A percentile compares a stretch with the other conserved stretches of the same genome.
Conservation (phyloP, 202 grass and related monocot genomes). For the Cymbopogon flexuosus region DNA sequence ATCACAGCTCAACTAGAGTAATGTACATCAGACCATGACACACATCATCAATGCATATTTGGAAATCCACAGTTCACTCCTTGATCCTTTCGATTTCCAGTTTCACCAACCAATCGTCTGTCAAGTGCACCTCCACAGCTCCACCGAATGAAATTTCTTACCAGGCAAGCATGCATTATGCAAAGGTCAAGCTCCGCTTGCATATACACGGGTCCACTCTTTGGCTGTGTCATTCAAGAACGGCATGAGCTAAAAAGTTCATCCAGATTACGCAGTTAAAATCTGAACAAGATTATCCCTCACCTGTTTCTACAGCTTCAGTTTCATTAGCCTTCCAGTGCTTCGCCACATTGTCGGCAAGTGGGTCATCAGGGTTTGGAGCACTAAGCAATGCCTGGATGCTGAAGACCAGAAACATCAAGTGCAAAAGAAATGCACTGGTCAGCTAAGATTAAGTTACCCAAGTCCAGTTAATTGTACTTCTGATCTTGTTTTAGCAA, state of each 20-base stretch:
- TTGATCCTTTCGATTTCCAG: neutral
- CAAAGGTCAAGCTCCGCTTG: constrained; percentile 48
- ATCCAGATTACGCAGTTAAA: neutral
- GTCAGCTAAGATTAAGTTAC: neutral
- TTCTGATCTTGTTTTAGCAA: neutral
- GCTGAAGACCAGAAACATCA: constrained; percentile 34
- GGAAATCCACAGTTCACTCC: neutral
- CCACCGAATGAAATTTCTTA: neutral
- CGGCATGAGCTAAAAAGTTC: neutral
- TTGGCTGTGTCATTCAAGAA: constrained; percentile 48
- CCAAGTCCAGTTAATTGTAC: neutral
- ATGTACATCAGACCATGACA: constrained; percentile 32
- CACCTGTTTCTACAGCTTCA: constrained; percentile 95
- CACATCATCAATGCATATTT: constrained; percentile 1
- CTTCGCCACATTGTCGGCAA: constrained; percentile 87
- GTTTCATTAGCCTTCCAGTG: constrained; percentile 87
- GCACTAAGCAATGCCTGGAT: constrained; percentile 89
- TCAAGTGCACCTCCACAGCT: neutral
- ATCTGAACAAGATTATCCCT: neutral
- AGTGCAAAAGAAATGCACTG: constrained; percentile 2
- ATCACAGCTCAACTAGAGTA: constrained; percentile 2
- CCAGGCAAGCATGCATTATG: neutral
- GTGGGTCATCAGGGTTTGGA: constrained; percentile 80
- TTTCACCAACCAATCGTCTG: neutral
- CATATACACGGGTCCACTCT: constrained; percentile 77